Percentiles rank a stretch among this genome's conserved stretches.
Conservation (phyloP, 768 basidiomycete species). For the Suillus subalutaceus region DNA sequence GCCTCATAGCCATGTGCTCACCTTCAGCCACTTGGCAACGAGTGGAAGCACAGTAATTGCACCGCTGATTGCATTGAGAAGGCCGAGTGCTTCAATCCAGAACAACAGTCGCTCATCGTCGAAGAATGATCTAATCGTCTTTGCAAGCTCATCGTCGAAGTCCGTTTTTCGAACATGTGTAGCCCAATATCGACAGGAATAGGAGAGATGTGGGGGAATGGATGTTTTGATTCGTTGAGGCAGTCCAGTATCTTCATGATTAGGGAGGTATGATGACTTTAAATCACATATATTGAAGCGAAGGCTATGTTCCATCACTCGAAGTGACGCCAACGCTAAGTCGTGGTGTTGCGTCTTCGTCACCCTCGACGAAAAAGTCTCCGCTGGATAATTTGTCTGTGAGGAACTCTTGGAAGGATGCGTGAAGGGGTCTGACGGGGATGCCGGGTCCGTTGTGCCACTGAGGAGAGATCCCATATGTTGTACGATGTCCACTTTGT, state of each 20-base stretch:
- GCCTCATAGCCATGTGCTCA: background rate
- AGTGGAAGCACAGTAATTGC: background rate
- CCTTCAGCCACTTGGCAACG: background rate
- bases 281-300: slow-evolving; percentile 40
- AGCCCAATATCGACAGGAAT: background rate
- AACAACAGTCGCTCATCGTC: background rate
- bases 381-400: slow-evolving; percentile 14
- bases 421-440: slow-evolving; percentile 24
- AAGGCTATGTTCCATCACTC: slow-evolving; percentile 31
- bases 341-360: background rate
- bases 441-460: background rate
- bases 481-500: background rate
- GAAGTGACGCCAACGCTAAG: slow-evolving; percentile 20
- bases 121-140: background rate
- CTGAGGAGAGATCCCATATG: slow-evolving; percentile 3
- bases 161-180: background rate
- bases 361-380: slow-evolving; percentile 17
- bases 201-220: background rate
- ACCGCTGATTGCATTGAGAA: background rate
- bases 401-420: slow-evolving; percentile 32
- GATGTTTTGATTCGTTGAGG: background rate
- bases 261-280: slow-evolving; percentile 31
- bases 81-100: too few relatives aligned
- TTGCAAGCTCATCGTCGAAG: background rate
- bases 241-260: slow-evolving; percentile 23